Conservation (phyloP, 202 grass and related monocot species). For the Carex arenaria region DNA sequence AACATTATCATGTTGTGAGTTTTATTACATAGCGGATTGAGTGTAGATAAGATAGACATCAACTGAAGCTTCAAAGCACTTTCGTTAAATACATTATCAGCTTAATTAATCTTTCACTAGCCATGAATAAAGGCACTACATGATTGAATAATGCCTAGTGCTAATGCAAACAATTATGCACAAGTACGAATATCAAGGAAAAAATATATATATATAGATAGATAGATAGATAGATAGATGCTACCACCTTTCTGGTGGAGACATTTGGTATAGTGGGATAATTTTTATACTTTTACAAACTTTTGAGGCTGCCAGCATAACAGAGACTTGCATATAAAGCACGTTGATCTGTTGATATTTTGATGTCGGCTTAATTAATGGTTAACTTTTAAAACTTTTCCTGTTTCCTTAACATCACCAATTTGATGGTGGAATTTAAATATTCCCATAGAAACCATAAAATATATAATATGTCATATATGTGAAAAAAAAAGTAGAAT, state of each 20-base stretch:
- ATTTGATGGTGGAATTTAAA: background rate
- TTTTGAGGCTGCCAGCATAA: background rate
- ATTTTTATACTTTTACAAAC: background rate
- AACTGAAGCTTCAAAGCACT: background rate
- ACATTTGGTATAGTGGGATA: background rate
- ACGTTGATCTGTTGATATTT: background rate
- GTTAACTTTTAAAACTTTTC: background rate
- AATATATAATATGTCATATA: too few relatives aligned
- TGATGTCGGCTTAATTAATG: too few relatives aligned
- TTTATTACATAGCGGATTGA: background rate
- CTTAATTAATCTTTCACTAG: background rate
- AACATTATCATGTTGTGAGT: background rate
- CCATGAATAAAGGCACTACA: background rate
- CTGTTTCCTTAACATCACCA: background rate
- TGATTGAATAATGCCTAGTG: background rate
- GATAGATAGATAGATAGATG: background rate
- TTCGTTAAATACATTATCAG: background rate
- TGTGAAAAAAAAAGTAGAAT: too few relatives aligned
- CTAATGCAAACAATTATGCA: background rate
- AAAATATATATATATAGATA: background rate
- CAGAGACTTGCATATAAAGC: background rate
- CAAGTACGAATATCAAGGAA: background rate
- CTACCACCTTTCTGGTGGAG: conserved; percentile 3
- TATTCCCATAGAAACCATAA: background rate
- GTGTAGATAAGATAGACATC: background rate